Evolutionary conservation across 2,329 filamentous ascomycete species (phyloP).

Genomic region (Clonostachys byssicola): DNA sequence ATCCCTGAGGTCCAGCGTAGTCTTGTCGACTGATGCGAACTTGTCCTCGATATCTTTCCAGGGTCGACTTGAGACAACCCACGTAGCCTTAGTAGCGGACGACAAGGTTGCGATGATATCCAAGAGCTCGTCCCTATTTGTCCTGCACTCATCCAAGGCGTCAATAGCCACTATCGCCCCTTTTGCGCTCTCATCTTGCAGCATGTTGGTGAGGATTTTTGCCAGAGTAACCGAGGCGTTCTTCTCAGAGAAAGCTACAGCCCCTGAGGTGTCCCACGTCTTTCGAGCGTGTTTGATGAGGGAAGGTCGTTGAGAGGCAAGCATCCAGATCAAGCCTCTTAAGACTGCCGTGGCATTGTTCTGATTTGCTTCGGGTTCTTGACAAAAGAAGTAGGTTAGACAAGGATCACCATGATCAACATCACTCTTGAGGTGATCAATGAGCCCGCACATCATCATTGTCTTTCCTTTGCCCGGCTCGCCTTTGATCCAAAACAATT

Average conservation of each 20-base stretch:
- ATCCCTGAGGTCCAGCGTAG: constrained; percentile 25
- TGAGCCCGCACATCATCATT: constrained; percentile 28
- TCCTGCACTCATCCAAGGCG: not conserved
- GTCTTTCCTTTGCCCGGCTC: constrained; percentile 33
- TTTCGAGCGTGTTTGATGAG: constrained; percentile 25
- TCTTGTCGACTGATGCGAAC: constrained; percentile 5
- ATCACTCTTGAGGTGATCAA: constrained; percentile 16
- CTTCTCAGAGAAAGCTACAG: constrained; percentile 28
- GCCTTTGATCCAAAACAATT: constrained; percentile 25
- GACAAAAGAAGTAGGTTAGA: constrained; percentile 30
- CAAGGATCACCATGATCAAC: no score
- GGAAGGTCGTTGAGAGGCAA: constrained; percentile 24
- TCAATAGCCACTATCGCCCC: constrained; percentile 8
- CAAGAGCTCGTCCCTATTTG: constrained; percentile 21
- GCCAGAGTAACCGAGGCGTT: constrained; percentile 29
- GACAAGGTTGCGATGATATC: constrained; percentile 19
- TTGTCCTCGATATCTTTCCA: constrained; percentile 22
- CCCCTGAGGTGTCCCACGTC: constrained; percentile 22
- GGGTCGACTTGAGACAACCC: constrained; percentile 40
- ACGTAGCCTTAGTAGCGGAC: constrained; percentile 22
- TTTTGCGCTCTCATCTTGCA: constrained; percentile 23
- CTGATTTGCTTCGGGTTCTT: constrained; percentile 25
- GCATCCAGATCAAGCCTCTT: constrained; percentile 31
- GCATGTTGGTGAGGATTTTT: constrained; percentile 29
- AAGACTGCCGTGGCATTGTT: constrained; percentile 33